Evolutionary conservation across 2,329 filamentous ascomycete species (phyloP), one percentile per base, ranked within the genome.

Genomic region (Chaetomium globosum): DNA sequence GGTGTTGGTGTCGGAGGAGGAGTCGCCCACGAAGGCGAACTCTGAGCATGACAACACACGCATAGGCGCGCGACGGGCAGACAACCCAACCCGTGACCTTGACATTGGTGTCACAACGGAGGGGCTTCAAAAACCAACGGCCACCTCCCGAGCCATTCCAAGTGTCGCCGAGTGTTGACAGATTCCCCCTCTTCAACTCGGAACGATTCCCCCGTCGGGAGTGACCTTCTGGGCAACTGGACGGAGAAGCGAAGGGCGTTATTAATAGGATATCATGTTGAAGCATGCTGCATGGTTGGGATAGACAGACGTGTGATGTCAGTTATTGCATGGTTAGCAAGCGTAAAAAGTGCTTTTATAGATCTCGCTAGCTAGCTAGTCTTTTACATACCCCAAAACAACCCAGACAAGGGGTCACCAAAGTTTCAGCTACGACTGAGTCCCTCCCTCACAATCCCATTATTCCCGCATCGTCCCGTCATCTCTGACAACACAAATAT

Each of bases 1-100:
- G 16, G 87, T 89, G 36, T 81, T 97, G 33, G 92, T 91, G 1
- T 87, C 91, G 9, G 89, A 93, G 70, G 86, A 88, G 57, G 67
- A 72, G 33, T 67, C 30, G 60, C 63, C 68, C 30, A 63, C 64
- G 9, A 74, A 74, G 71, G 70, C 71, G 43, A 75, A 71, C 70
- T 74, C 13, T 79, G 68, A 77, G 68, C 64, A n/a, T 39, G 30
- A 48, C 21, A 12, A 36, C 33, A 36, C 5, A 31, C 31, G 31
- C 9, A 30, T 26, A 10, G 6, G 5, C 39, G 12, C n/a, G 21
- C 5, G 19, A 13, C 23, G 23, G 23, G 8, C 26, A 31, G 26
- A 31, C 13, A 6, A 8, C 8, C 1, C 46, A 23, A 21, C n/a
- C 3, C 8, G n/a, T n/a, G n/a, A 23, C 3, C n/a, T 48, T 23